Percentiles rank a stretch among this genome's conserved stretches.
Conservation (phyloP, 768 basidiomycete species). For the Kwoniella mangroviensis region DNA sequence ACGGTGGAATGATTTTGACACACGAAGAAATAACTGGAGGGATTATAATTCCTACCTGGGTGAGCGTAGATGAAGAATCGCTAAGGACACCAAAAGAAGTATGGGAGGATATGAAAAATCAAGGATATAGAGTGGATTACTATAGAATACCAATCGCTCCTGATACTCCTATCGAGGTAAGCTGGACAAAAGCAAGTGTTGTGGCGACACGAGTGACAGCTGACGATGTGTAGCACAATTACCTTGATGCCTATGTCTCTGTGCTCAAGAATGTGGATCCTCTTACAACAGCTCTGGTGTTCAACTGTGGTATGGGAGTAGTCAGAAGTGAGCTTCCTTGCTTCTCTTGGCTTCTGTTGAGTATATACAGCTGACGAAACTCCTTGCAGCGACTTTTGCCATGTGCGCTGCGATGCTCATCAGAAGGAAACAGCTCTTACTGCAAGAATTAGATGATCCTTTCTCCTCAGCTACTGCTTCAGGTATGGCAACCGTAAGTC, state of each 20-base stretch:
- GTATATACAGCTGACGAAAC: constrained; percentile 1
- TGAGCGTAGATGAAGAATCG: constrained; percentile 77
- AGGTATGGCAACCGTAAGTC: constrained; percentile 49
- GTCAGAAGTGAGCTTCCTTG: constrained; percentile 71
- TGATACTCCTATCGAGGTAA: constrained; percentile 84
- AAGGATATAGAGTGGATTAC: constrained; percentile 96
- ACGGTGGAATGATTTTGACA: constrained; percentile 86
- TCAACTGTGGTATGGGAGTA: constrained; percentile 96
- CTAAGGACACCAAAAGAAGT: constrained; percentile 88
- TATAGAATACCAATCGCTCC: constrained; percentile 95
- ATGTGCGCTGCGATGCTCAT: constrained; percentile 93
- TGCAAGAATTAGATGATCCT: constrained; percentile 74
- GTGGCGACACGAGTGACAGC: neutral
- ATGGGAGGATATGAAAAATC: constrained; percentile 74
- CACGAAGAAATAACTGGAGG: constrained; percentile 86
- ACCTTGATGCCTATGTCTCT: constrained; percentile 87
- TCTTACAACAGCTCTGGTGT: constrained; percentile 77
- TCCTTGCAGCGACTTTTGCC: constrained; percentile 75
- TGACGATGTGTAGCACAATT: constrained; percentile 70
- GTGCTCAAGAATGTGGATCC: constrained; percentile 83
- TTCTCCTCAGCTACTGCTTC: constrained; percentile 62
- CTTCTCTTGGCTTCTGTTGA: no score
- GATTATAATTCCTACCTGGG: constrained; percentile 90
- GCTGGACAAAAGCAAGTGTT: constrained; percentile 26
- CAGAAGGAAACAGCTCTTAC: constrained; percentile 72